Base-by-base conservation (phyloP, 495 filamentous ascomycete species). In the Hypomontagnella monticulosa region DNA sequence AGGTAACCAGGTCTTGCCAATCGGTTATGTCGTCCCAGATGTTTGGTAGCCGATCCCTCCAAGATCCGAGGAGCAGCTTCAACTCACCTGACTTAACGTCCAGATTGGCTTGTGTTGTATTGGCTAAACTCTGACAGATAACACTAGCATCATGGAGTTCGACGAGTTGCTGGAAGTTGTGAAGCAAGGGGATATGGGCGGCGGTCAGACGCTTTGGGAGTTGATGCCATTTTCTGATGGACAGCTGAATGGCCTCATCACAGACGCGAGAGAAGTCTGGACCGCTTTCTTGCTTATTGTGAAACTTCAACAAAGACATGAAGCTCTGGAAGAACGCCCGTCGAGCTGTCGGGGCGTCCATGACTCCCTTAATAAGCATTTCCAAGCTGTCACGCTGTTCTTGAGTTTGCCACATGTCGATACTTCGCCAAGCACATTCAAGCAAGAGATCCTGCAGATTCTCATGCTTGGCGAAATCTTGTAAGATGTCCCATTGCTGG, bases 21-120 rank as follows among this genome's bases (percentile, higher is more conserved):
- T 93, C 91, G 68, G 96, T 96, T 78, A 99, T 99, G 72, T 99
- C 96, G 69, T 99, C 96, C 96, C 96, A 99, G 7, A 96, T 89
- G 69, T 99, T 99, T 1, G 96, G 96, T 44, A 99, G 79, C 16
- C 96, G 85, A 72, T 99, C 96, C 52, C 96, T 86, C 96, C 96
- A 99, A 8, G 94, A 95, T 32, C 91, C 91, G 6, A 99, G 86
- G 6, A 98, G 85, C 37, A 98, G 79, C 79, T 99, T 99, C 33
- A 99, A 83, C 76, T 99, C 96, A 40, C 92, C 90, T 3, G 95
- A 97, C 76, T 97, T 98, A 40, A 87, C 86, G 66, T 99, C 96
- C 40, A 99, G 81, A 69, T 99, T 99, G 16, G 75, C 74, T 49
- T 89, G 86, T 50, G 85, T 97, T 7, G 96, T 99, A 68, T 88